phyloP scores from a whole-genome alignment of 495 filamentous ascomycete genomes.

The Penicillium bovifimosum region DNA sequence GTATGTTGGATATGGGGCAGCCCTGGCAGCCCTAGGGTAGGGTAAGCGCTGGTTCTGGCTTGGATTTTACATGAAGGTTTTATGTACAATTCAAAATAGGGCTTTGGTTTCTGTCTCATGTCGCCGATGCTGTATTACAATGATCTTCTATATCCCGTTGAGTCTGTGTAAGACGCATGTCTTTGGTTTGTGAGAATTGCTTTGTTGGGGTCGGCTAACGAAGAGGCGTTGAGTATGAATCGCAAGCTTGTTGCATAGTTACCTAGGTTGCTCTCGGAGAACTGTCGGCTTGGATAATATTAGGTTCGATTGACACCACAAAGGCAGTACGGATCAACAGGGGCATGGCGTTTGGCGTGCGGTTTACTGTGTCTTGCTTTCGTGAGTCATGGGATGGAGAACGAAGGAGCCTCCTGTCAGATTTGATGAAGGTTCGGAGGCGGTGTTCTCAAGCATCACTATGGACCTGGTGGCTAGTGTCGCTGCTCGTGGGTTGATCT shows the following conservation, averaged over 20 bases:
- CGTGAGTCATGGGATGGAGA: not conserved
- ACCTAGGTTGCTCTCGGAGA: not conserved
- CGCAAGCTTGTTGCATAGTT: not conserved
- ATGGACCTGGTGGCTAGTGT: not conserved
- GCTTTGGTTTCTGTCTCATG: not conserved
- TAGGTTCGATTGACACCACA: not conserved
- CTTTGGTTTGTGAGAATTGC: not conserved
- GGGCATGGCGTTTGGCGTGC: not conserved
- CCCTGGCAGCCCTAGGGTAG: slow-evolving; percentile 6
- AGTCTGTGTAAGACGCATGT: not conserved
- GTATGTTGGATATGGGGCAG: slow-evolving; percentile 1
- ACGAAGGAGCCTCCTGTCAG: not conserved
- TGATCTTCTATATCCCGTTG: not conserved
- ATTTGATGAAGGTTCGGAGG: not conserved
- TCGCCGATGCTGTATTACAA: not conserved
- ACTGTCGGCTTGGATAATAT: not conserved
- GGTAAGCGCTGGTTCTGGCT: not conserved
- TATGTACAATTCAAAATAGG: slow-evolving; percentile 1
- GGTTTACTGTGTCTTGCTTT: slow-evolving; percentile 1
- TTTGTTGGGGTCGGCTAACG: not conserved
- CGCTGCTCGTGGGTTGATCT: not conserved
- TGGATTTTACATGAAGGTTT: not conserved
- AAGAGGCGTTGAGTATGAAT: not conserved
- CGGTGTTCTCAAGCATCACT: not conserved
- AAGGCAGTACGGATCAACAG: not conserved